A percentile compares a stretch with the other conserved stretches of the same genome.
These are phyloP conservation scores for Leccinum imitatum DNA, from an alignment of 768 basidiomycete species.

Conservation along the genomic window DNA sequence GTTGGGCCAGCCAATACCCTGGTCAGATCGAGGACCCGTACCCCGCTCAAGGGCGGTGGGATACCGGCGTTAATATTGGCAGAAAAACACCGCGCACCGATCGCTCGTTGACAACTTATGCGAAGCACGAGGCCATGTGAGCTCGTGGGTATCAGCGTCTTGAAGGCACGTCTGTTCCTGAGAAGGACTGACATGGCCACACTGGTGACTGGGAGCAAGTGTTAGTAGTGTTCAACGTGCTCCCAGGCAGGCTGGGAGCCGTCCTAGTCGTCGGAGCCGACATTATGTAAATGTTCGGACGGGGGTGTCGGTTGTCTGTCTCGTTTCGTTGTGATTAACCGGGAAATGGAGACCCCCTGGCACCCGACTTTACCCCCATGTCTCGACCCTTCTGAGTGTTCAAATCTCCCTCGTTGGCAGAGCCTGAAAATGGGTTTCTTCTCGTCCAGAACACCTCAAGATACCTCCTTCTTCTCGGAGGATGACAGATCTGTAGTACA, in stretches of 20 bases:
- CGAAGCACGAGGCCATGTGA: neutral
- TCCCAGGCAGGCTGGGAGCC: neutral
- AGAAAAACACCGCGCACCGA: conserved; percentile 15
- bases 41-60: conserved; percentile 73
- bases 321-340: conserved; percentile 6
- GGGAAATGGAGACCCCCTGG: conserved; percentile 20
- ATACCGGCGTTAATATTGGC: conserved; percentile 45
- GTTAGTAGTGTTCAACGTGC: neutral
- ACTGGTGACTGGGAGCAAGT: neutral
- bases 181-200: conserved; percentile 11
- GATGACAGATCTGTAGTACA: conserved; percentile 50
- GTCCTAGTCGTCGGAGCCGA: conserved; percentile 12
- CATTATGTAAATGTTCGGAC: conserved; percentile 3
- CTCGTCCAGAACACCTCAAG: conserved; percentile 24
- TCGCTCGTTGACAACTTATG: conserved; percentile 1
- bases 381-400: neutral
- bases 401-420: neutral
- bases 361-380: conserved; percentile 19
- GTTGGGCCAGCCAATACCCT: conserved; percentile 91
- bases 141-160: neutral
- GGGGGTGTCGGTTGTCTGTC: conserved; percentile 30
- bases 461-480: conserved; percentile 16
- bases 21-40: conserved; percentile 86
- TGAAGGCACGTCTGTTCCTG: neutral
- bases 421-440: conserved; percentile 33